Evolutionary conservation across 768 basidiomycete genomes (phyloP).

Genomic region (Amanita brunnescens): DNA sequence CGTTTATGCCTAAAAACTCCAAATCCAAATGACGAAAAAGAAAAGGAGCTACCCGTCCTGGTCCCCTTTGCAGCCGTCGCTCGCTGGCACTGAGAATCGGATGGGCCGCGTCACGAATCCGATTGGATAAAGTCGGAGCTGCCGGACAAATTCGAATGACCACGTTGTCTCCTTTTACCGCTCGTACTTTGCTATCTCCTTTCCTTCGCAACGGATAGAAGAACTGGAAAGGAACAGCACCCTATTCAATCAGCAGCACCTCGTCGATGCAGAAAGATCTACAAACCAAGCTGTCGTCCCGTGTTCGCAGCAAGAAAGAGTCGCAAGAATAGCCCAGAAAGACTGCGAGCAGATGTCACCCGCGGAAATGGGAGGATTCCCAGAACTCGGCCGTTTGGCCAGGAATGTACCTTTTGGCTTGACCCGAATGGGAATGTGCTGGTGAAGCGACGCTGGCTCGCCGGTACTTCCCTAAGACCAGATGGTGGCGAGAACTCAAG

Average conservation of each 20-base stretch:
- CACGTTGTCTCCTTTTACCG: not conserved
- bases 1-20: no score
- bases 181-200: not conserved
- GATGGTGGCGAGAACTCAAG: not conserved
- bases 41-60: not conserved
- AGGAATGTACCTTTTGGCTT: not conserved
- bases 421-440: not conserved
- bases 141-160: not conserved
- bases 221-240: no score
- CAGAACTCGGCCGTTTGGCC: no score
- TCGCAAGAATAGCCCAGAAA: no score
- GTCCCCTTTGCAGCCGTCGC: not conserved
- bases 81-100: not conserved
- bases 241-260: no score
- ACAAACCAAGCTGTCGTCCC: no score
- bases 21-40: not conserved
- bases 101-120: not conserved
- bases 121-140: not conserved
- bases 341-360: no score
- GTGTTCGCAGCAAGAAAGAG: no score
- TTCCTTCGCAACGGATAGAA: no score
- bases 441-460: not conserved
- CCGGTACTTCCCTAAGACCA: no score
- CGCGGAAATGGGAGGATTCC: no score
- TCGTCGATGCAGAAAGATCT: no score